Percentiles rank a stretch among this genome's conserved stretches.
Conservation (phyloP, 768 basidiomycete genomes). For the Pleurotus ostreatus region DNA sequence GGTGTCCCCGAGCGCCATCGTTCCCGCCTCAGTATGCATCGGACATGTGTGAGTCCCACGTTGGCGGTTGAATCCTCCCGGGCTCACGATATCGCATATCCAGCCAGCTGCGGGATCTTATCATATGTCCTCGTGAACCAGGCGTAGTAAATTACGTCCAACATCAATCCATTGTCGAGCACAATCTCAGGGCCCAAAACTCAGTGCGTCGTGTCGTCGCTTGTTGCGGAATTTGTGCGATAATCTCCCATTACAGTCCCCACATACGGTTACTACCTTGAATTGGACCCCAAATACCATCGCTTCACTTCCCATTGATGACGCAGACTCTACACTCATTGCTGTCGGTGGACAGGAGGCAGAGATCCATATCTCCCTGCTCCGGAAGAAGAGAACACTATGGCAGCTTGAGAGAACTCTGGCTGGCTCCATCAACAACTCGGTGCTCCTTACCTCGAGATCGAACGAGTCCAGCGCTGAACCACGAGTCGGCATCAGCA, state of each 20-base stretch:
- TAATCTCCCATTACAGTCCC: conserved; percentile 20
- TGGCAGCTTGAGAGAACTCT: conserved; percentile 60
- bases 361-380: conserved; percentile 57
- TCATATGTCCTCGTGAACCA: conserved; percentile 66
- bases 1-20: not conserved
- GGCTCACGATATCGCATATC: conserved; percentile 3
- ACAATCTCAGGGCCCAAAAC: conserved; percentile 46
- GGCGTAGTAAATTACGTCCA: conserved; percentile 66
- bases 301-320: conserved; percentile 41
- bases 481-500: conserved; percentile 77
- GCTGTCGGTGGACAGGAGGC: conserved; percentile 68
- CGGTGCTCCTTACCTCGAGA: conserved; percentile 63
- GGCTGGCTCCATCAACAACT: conserved; percentile 77
- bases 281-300: conserved; percentile 54
- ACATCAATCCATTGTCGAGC: conserved; percentile 51
- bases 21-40: not conserved
- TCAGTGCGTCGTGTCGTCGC: conserved; percentile 32
- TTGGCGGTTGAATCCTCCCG: not conserved
- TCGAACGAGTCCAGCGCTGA: conserved; percentile 64
- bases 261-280: conserved; percentile 42
- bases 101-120: conserved; percentile 76
- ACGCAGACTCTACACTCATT: conserved; percentile 42
- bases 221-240: conserved; percentile 11
- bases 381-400: conserved; percentile 12
- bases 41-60: not conserved